Evolutionary conservation across 2,329 filamentous ascomycete species (phyloP).

Genomic region (Scedosporium dehoogii): DNA sequence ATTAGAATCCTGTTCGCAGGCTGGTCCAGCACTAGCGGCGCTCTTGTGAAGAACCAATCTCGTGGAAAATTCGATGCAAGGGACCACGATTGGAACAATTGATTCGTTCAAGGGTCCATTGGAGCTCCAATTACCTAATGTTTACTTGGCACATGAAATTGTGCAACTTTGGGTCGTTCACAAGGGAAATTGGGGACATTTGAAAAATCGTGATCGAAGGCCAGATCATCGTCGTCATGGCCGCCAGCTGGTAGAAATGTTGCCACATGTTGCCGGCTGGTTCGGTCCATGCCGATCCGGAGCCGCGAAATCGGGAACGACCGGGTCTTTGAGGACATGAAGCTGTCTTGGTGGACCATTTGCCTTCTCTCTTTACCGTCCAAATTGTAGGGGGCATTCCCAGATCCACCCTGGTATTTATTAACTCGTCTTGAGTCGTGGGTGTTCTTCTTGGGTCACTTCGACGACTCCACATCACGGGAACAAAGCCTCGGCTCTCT

Average conservation of each 20-base stretch:
- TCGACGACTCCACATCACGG: background rate
- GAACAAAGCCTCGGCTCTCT: background rate
- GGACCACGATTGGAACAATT: background rate
- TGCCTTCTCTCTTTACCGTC: background rate
- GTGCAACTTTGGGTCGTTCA: background rate
- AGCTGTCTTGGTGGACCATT: background rate
- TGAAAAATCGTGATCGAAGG: background rate
- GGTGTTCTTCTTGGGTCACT: background rate
- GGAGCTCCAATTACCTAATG: background rate
- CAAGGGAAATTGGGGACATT: background rate
- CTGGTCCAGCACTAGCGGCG: too few species aligned
- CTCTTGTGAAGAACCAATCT: background rate
- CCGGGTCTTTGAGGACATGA: background rate
- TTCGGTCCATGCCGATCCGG: too few species aligned
- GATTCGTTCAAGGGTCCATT: background rate
- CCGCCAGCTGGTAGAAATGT: background rate
- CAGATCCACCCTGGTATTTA: background rate
- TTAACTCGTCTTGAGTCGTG: background rate
- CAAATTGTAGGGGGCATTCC: background rate
- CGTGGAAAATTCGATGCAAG: background rate
- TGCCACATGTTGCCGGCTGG: too few species aligned
- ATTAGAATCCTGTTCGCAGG: too few species aligned
- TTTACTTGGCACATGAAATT: background rate
- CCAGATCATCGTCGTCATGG: background rate
- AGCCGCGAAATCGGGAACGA: background rate